These are phyloP conservation scores for Venturia asperata DNA, from an alignment of 2,329 filamentous ascomycete species.

Conservation along the genomic window DNA sequence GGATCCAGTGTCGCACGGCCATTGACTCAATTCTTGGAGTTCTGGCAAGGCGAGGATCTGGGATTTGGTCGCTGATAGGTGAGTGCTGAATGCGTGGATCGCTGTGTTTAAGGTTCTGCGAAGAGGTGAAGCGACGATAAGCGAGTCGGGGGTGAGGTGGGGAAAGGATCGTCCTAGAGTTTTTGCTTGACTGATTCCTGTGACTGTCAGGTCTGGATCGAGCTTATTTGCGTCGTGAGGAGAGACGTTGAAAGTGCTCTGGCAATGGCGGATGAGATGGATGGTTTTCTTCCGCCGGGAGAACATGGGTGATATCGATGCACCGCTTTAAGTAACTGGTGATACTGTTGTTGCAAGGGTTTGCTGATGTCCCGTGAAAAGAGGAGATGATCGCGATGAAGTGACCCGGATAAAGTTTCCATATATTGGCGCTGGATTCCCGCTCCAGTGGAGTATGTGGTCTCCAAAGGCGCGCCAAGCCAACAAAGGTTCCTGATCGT, in stretches of 20 bases:
- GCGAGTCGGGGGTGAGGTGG: background rate
- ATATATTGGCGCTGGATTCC: background rate
- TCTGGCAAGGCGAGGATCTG: conserved; percentile 13
- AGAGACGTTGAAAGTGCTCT: conserved; percentile 15
- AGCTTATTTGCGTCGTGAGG: conserved; percentile 4
- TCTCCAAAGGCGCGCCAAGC: background rate
- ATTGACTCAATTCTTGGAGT: conserved; percentile 17
- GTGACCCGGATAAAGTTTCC: background rate
- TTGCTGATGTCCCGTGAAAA: background rate
- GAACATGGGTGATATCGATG: background rate
- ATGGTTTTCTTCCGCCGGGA: conserved; percentile 14
- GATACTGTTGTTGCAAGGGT: background rate
- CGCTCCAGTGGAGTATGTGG: background rate
- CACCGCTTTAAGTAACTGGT: background rate
- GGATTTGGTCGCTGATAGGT: background rate
- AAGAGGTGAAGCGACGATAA: conserved; percentile 17
- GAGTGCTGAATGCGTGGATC: background rate
- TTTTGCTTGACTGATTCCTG: background rate
- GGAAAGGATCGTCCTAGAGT: conserved; percentile 16
- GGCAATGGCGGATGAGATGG: conserved; percentile 16
- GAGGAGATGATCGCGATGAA: background rate
- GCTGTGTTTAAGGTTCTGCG: conserved; percentile 9
- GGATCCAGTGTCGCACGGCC: conserved; percentile 17
- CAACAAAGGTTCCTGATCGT: background rate
- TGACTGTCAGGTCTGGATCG: conserved; percentile 12